A percentile compares a stretch with the other conserved stretches of the same genome.
phyloP scores from a whole-genome alignment of 2,329 filamentous ascomycete species.

The Fusarium sp. region DNA sequence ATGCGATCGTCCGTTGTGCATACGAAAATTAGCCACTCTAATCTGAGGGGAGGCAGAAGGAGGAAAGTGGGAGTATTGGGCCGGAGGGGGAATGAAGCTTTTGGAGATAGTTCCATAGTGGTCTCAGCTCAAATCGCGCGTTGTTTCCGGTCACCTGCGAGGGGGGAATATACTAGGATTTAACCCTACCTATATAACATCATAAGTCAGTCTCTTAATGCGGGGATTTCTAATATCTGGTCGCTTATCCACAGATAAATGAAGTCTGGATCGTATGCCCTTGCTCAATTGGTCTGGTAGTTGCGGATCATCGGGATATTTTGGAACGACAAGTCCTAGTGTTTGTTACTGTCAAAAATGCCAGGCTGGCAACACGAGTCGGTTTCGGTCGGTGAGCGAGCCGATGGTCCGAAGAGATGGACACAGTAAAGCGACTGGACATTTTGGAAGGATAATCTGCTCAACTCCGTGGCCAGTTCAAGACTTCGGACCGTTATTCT shows the following conservation, averaged over 20 bases:
- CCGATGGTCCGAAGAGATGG: slow-evolving; percentile 21
- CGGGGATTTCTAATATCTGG: slow-evolving; percentile 16
- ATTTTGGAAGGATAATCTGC: not conserved
- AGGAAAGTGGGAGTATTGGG: not conserved
- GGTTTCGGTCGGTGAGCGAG: slow-evolving; percentile 25
- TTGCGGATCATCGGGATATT: slow-evolving; percentile 22
- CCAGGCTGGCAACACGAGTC: slow-evolving; percentile 26
- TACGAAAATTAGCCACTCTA: not conserved
- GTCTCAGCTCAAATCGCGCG: slow-evolving; percentile 4
- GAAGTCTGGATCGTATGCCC: slow-evolving; percentile 8
- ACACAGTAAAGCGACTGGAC: not conserved
- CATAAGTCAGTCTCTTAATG: slow-evolving; percentile 25
- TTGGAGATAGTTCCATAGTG: slow-evolving; percentile 25
- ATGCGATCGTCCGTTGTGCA: not conserved
- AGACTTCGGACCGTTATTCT: not conserved
- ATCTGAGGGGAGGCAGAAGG: not conserved
- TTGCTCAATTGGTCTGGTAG: slow-evolving; percentile 12
- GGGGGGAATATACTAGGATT: not conserved
- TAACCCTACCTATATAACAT: slow-evolving; percentile 21
- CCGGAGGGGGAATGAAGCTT: slow-evolving; percentile 8
- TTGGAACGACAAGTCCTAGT: not conserved
- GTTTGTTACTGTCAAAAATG: not conserved
- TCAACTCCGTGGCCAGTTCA: not conserved
- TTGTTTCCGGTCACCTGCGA: slow-evolving; percentile 21
- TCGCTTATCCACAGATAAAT: not conserved